A percentile compares a stretch with the other conserved stretches of the same genome.
Conservation (phyloP, 306 rosid species). For the Herpetospermum pedunculosum region DNA sequence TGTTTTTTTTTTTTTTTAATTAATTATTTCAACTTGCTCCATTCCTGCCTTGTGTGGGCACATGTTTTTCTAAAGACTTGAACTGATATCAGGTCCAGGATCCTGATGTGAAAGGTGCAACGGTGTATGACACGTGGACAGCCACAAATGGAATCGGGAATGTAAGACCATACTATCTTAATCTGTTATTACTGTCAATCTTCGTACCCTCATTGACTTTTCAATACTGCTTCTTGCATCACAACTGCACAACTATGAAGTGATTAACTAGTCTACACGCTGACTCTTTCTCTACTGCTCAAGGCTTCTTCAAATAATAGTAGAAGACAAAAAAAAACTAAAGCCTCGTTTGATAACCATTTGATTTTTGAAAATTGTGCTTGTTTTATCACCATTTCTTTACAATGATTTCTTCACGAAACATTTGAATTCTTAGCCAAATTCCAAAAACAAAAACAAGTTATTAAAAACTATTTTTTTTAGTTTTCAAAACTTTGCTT, state of each 20-base stretch:
- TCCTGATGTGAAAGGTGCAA: conserved; percentile 53
- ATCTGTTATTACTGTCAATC: background rate
- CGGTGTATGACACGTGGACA: conserved; percentile 49
- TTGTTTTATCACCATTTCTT: too few species aligned
- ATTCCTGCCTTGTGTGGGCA: background rate
- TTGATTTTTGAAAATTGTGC: too few species aligned
- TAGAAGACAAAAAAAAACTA: background rate
- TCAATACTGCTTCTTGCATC: background rate
- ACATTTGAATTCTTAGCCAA: too few species aligned
- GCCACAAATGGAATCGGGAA: conserved; percentile 19
- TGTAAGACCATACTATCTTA: conserved; percentile 28
- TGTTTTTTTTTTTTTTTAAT: background rate
- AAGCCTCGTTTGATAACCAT: too few species aligned
- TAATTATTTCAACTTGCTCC: background rate
- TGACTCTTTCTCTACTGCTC: background rate
- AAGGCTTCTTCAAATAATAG: background rate
- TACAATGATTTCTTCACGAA: too few species aligned
- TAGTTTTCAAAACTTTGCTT: too few species aligned
- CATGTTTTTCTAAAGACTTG: conserved; percentile 4
- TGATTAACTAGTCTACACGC: background rate
- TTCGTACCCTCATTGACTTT: background rate
- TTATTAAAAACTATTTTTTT: too few species aligned
- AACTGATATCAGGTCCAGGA: conserved; percentile 63
- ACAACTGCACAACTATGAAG: background rate
- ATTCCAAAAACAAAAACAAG: too few species aligned